Evolutionary conservation across 2,329 filamentous ascomycete genomes (phyloP).

Genomic region (Scytalidium sp.): DNA sequence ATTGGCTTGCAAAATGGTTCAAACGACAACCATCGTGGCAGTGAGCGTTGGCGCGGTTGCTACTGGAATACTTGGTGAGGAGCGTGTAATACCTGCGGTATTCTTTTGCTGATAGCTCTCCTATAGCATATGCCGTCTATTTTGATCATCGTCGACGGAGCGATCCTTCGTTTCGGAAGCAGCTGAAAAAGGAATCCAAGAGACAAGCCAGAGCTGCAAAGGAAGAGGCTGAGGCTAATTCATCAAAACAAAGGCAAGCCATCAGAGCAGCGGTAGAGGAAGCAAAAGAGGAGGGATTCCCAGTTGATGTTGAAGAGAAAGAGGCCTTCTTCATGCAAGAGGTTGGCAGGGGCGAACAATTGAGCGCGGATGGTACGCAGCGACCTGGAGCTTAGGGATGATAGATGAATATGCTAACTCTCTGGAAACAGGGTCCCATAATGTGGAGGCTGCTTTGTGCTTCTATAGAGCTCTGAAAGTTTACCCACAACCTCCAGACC

Average conservation of each 20-base stretch:
- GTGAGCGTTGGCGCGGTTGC: conserved; percentile 59
- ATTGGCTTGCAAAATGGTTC: conserved; percentile 36
- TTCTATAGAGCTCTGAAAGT: conserved; percentile 99
- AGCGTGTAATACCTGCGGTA: conserved; percentile 1
- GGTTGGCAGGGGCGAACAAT: conserved; percentile 81
- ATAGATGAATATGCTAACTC: conserved; percentile 3
- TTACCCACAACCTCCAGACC: conserved; percentile 87
- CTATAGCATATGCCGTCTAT: conserved; percentile 61
- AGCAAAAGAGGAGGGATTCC: conserved; percentile 90
- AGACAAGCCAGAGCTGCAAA: conserved; percentile 68
- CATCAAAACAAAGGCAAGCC: conserved; percentile 64
- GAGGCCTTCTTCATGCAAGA: conserved; percentile 97
- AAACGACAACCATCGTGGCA: conserved; percentile 54
- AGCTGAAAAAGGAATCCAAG: conserved; percentile 73
- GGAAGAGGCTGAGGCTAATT: conserved; percentile 65
- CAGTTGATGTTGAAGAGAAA: conserved; percentile 83
- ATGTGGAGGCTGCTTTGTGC: conserved; percentile 81
- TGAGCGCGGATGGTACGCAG: conserved; percentile 75
- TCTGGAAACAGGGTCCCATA: conserved; percentile 53
- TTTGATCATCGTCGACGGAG: conserved; percentile 66
- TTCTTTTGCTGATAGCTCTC: conserved; percentile 16
- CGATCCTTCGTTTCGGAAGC: conserved; percentile 63
- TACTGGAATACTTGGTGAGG: conserved; percentile 57
- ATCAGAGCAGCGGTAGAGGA: conserved; percentile 75
- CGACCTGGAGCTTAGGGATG: not conserved